These are phyloP conservation scores for Polychaeton citri DNA, from an alignment of 2,329 filamentous ascomycete genomes.

Conservation along the genomic window DNA sequence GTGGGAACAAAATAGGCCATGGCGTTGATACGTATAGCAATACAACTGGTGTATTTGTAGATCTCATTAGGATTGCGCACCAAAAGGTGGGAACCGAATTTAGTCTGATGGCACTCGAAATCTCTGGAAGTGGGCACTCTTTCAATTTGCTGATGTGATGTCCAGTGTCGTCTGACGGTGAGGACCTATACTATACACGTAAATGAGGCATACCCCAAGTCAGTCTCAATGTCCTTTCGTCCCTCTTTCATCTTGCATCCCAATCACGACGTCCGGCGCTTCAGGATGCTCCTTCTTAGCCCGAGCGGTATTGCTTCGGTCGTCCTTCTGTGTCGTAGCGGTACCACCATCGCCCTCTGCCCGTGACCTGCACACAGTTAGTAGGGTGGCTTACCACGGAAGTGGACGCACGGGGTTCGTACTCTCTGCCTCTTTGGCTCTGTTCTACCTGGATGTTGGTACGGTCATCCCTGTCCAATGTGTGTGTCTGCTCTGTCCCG, in stretches of 20 bases:
- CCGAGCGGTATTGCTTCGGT: slow-evolving; percentile 22
- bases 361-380: slow-evolving; percentile 11
- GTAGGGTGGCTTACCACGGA: neutral
- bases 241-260: slow-evolving; percentile 39
- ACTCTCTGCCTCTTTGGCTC: slow-evolving; percentile 18
- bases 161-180: too few relatives aligned
- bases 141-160: too few relatives aligned
- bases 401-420: slow-evolving; percentile 6
- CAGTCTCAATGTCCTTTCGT: slow-evolving; percentile 27
- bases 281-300: slow-evolving; percentile 36
- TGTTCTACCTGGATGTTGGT: neutral
- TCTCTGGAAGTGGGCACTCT: too few relatives aligned
- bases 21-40: too few relatives aligned
- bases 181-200: too few relatives aligned
- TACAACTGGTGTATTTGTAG: too few relatives aligned
- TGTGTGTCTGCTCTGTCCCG: neutral
- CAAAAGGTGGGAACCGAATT: too few relatives aligned
- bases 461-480: neutral
- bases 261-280: slow-evolving; percentile 32
- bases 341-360: slow-evolving; percentile 24
- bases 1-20: too few relatives aligned
- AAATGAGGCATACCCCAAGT: too few relatives aligned
- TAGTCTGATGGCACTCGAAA: too few relatives aligned
- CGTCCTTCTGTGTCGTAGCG: slow-evolving; percentile 27
- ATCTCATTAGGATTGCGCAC: too few relatives aligned